These are phyloP conservation scores for Phytophthora vignae DNA, from an alignment of 352 stramenopile species.

Conservation along the genomic window DNA sequence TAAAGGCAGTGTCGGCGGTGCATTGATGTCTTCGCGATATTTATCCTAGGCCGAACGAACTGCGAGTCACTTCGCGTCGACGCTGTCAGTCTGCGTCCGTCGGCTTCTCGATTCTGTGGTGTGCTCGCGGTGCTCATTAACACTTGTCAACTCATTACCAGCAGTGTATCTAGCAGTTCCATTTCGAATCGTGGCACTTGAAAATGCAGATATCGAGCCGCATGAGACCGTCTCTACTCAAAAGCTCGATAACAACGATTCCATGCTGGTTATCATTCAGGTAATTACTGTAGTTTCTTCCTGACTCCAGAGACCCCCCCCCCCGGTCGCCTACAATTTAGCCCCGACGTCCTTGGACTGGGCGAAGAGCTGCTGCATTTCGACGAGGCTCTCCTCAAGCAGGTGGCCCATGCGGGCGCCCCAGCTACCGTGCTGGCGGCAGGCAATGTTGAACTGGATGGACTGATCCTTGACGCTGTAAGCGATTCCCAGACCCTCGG, in stretches of 20 bases:
- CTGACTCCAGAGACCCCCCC: too few relatives aligned
- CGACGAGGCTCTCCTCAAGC: slow-evolving; percentile 78
- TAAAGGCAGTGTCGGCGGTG: slow-evolving; percentile 15
- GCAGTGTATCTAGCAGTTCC: too few relatives aligned
- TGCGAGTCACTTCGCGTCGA: background rate
- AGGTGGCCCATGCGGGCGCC: slow-evolving; percentile 71
- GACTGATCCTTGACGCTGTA: slow-evolving; percentile 85
- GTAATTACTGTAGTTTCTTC: too few relatives aligned
- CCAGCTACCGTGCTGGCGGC: slow-evolving; percentile 60
- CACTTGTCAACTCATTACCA: too few relatives aligned
- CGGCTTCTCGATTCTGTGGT: slow-evolving; percentile 17
- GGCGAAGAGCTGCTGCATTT: slow-evolving; percentile 81
- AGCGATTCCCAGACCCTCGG: slow-evolving; percentile 78
- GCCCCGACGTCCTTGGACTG: slow-evolving; percentile 35
- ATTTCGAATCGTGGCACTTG: too few relatives aligned
- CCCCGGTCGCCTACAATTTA: slow-evolving; percentile 49
- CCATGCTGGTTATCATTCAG: too few relatives aligned
- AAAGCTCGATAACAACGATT: too few relatives aligned
- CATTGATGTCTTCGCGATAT: too few relatives aligned
- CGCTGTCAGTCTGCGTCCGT: slow-evolving; percentile 22
- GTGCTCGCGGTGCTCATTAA: background rate
- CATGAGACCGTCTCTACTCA: too few relatives aligned
- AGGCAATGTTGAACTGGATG: slow-evolving; percentile 89
- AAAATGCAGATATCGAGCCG: too few relatives aligned
- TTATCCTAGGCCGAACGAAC: too few relatives aligned